Percentiles rank a stretch among this genome's conserved stretches.
Evolutionary conservation across 805 yeast genomes (phyloP).

Genomic region (Lachancea mirantina): DNA sequence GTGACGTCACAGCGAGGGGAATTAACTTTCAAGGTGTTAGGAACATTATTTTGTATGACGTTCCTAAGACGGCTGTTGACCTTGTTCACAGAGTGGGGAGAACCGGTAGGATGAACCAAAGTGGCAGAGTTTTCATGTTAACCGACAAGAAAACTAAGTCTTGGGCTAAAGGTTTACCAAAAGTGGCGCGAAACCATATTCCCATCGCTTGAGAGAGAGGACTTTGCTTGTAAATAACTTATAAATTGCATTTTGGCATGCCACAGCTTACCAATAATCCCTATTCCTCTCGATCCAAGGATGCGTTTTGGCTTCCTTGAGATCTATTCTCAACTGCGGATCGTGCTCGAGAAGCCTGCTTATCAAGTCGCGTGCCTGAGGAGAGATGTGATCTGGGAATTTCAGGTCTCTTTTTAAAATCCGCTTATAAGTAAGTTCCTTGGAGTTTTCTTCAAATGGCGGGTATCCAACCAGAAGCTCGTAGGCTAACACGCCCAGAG

Average conservation of each 20-base stretch:
- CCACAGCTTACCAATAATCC: slow-evolving; percentile 45
- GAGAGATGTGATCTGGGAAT: slow-evolving; percentile 62
- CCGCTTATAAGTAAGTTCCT: slow-evolving; percentile 70
- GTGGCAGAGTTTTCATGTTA: slow-evolving; percentile 81
- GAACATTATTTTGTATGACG: slow-evolving; percentile 76
- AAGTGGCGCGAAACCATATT: slow-evolving; percentile 48
- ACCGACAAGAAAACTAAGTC: slow-evolving; percentile 61
- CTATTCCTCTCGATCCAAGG: slow-evolving; percentile 76
- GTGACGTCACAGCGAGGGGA: slow-evolving; percentile 88
- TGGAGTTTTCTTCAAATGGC: slow-evolving; percentile 81
- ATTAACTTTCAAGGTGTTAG: slow-evolving; percentile 75
- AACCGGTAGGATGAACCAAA: slow-evolving; percentile 85
- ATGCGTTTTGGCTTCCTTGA: slow-evolving; percentile 59
- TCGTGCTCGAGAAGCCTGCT: slow-evolving; percentile 53
- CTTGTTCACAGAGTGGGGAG: slow-evolving; percentile 88
- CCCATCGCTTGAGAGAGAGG: slow-evolving; percentile 23
- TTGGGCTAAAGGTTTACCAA: slow-evolving; percentile 78
- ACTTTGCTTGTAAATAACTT: slow-evolving; percentile 3
- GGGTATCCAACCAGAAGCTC: slow-evolving; percentile 86
- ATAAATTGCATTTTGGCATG: neutral
- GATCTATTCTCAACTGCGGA: slow-evolving; percentile 57
- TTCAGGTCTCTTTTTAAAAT: slow-evolving; percentile 70
- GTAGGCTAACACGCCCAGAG: slow-evolving; percentile 78
- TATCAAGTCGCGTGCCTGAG: slow-evolving; percentile 75
- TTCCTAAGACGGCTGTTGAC: slow-evolving; percentile 80